phyloP scores from a whole-genome alignment of 306 rosid genomes.

The Purshia tridentata region DNA sequence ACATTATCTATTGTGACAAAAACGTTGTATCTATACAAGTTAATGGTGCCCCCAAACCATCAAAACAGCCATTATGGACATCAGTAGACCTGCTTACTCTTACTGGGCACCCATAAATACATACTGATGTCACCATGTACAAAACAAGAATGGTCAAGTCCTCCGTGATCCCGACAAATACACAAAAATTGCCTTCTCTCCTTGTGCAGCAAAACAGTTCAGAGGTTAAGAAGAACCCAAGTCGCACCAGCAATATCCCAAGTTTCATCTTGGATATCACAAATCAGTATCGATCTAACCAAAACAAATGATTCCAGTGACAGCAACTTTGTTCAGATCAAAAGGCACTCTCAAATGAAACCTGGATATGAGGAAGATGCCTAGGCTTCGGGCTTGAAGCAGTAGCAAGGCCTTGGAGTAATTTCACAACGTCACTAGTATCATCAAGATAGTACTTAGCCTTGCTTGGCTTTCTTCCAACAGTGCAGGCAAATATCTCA shows the following conservation, averaged over 20 bases:
- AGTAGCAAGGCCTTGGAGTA: constrained; percentile 67
- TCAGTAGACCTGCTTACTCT: constrained; percentile 28
- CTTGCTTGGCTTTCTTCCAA: constrained; percentile 83
- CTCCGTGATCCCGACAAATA: constrained; percentile 34
- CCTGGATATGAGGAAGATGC: constrained; percentile 55
- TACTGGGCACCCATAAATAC: constrained; percentile 43
- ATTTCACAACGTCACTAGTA: constrained; percentile 53
- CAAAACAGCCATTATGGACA: constrained; percentile 28
- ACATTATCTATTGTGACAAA: constrained; percentile 36
- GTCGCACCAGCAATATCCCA: constrained; percentile 28
- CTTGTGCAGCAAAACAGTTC: constrained; percentile 18
- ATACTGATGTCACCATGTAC: constrained; percentile 56
- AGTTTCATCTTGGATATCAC: constrained; percentile 29
- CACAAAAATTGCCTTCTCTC: constrained; percentile 20
- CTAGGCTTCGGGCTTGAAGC: constrained; percentile 69
- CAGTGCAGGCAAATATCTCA: constrained; percentile 78
- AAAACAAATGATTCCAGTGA: constrained; percentile 8
- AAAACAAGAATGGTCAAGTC: constrained; percentile 40
- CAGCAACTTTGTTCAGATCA: constrained; percentile 28
- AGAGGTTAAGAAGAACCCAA: constrained; percentile 36
- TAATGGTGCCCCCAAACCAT: constrained; percentile 38
- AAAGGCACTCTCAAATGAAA: constrained; percentile 69
- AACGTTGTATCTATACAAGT: constrained; percentile 58
- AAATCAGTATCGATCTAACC: constrained; percentile 18
- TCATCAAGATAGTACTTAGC: constrained; percentile 83